Base-by-base conservation (phyloP, 495 filamentous ascomycete species). In the Bathelium albidoporum region DNA sequence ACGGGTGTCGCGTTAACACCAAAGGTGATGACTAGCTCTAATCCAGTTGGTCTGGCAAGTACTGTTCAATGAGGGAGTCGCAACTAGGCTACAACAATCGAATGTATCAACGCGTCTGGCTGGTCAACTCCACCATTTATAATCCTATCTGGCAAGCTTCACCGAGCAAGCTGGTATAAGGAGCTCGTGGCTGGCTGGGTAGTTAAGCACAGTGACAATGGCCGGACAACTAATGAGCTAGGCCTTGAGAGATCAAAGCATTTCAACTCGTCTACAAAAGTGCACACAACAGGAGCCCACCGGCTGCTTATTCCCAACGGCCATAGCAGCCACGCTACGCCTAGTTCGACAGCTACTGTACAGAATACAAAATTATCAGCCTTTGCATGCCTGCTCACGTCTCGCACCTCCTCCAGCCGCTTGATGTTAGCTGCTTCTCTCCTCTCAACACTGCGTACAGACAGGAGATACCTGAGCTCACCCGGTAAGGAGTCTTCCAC, bases 291-390 rank as follows among this genome's bases (percentile, higher is more conserved):
- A 31, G 69, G 68, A 32, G 53, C 44, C 59, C 69, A 74, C 65
- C 62, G 66, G 28, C 63, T 77, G 20, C 43, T 77, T 16, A 68
- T 77, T 34, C 61, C 74, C 32, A 64, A 75, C 60, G 70, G 73
- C 34, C 69, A 75, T 64, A 63, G 69, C 34, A 74, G 69, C 60
- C 68, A 74, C 55, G 36, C 59, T n/a, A 68, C 64, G 20, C 18
- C 45, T 32, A 73, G 49, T 73, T 76, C 60, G 60, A 73, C 16
- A 7, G 2, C 16, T 61, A 58, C 28, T 61, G 20, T 59, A 34
- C 31, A 3, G 36, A 65, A 3, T 43, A 66, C 32, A 59, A 63
- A 11, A 71, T 71, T 52, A 63, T 63, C 24, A 59, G 60, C 24
- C 28, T 70, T 28, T 66, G 63, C 59, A 66, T 72, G 62, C 70